Evolutionary conservation across 2,329 filamentous ascomycete species (phyloP), one percentile per base, ranked within the genome.

Genomic region (Epichloe uncinata): DNA sequence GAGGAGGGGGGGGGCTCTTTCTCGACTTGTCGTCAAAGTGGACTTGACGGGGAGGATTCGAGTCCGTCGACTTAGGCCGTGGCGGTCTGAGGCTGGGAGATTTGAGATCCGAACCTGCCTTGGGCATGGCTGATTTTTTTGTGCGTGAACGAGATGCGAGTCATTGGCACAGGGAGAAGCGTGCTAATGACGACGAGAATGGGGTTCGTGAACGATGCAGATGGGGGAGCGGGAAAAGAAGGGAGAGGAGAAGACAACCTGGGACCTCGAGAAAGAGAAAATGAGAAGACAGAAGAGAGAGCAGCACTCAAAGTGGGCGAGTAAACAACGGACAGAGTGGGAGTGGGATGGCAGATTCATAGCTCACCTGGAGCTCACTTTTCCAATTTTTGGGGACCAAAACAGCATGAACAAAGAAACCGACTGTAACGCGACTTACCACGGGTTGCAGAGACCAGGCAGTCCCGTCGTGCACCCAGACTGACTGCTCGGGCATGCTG

Each of bases 381-480:
- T 49, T 40, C 5, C 20, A 30, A 30, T 41, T 45, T 11, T 41
- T 18, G 20, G 38, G 12, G 22, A 37, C 13, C 12, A 38, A 47
- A 42, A 44, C 7, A 34, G 18, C 8, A 48, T 15, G 15, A 13
- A 20, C 18, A 16, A 20, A 20, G 2, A 5, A 34, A 13, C 18
- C 35, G 44, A 7, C 30, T 30, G 8, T 9, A 9, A 30, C 26
- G 26, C 26, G 26, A 64, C 69, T 67, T 57, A 74, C 71, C 53
- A 64, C 54, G 53, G 58, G 59, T 50, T 66, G 66, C 22, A 74
- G 58, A 36, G 64, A 58, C 66, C 66, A 69, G 12, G 50, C 49
- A 30, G 58, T 58, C 5, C 66, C 65, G 50, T 68, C 59, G 33
- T 63, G 58, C 26, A 64, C 66, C 71, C 72, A 75, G 26, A 66